Evolutionary conservation across 2,329 filamentous ascomycete species (phyloP).

Genomic region (Sporothrix protearum): DNA sequence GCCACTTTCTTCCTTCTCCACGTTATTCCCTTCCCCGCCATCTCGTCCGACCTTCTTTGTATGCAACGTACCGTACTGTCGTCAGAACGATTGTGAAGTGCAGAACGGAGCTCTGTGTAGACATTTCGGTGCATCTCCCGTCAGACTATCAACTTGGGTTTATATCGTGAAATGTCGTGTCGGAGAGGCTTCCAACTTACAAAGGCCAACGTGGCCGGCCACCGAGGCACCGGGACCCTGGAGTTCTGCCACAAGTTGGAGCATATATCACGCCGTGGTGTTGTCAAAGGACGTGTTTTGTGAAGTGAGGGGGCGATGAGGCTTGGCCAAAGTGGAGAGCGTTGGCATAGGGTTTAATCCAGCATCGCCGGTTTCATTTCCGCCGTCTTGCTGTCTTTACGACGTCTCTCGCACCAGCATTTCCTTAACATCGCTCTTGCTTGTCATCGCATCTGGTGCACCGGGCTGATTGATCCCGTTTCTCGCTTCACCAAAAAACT

Average conservation of each 20-base stretch:
- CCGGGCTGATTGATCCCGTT: neutral
- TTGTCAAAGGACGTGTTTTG: too few relatives aligned
- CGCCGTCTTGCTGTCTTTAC: neutral
- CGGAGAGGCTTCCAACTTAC: neutral
- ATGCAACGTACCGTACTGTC: too few relatives aligned
- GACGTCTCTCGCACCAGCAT: neutral
- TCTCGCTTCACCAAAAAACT: neutral
- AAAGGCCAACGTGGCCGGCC: neutral
- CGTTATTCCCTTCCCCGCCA: constrained; percentile 2
- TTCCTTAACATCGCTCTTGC: neutral
- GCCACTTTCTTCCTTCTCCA: neutral
- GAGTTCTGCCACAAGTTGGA: neutral
- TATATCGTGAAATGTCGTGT: neutral
- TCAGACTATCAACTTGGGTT: neutral
- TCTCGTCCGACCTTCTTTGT: too few relatives aligned
- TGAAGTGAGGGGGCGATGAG: neutral
- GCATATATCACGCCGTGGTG: neutral
- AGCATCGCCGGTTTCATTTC: neutral
- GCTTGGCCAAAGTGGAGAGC: neutral
- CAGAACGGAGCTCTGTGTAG: neutral
- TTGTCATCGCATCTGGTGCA: neutral
- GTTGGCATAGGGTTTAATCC: neutral
- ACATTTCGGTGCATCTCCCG: neutral
- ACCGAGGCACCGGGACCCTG: neutral
- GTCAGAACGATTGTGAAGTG: too few relatives aligned